Evolutionary conservation across 768 basidiomycete genomes (phyloP).

Genomic region (Amanita jacksonii): DNA sequence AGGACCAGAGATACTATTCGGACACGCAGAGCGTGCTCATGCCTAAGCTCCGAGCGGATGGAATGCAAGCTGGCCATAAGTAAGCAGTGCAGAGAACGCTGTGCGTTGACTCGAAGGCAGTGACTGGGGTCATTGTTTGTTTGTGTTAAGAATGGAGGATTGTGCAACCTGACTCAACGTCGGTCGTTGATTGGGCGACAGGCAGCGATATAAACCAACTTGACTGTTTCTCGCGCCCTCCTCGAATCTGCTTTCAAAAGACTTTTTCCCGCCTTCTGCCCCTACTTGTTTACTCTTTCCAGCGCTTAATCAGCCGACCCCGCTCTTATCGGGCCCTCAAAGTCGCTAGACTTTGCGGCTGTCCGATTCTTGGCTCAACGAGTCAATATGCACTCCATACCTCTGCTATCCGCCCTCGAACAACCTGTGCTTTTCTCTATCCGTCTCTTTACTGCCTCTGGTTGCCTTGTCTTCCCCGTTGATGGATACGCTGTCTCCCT

Average conservation of each 20-base stretch:
- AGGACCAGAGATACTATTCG: no score
- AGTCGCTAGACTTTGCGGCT: slow-evolving; percentile 29
- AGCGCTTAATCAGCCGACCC: neutral
- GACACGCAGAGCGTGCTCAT: no score
- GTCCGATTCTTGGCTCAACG: slow-evolving; percentile 22
- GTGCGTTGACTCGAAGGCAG: neutral
- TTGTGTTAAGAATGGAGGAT: slow-evolving; percentile 1
- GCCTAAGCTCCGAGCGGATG: no score
- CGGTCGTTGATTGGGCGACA: neutral
- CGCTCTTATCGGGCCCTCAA: slow-evolving; percentile 19
- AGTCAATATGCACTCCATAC: slow-evolving; percentile 32
- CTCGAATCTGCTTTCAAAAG: neutral
- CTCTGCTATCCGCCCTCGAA: no score
- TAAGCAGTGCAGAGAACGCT: neutral
- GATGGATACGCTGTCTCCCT: no score
- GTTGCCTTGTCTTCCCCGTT: no score
- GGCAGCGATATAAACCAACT: neutral
- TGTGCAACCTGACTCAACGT: neutral
- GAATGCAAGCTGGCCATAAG: no score
- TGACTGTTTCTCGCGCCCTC: neutral
- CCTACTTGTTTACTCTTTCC: neutral
- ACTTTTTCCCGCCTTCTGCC: neutral
- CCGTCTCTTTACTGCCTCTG: no score
- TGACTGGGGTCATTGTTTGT: slow-evolving; percentile 4
- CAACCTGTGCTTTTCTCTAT: no score